phyloP scores from a whole-genome alignment of 2,329 filamentous ascomycete genomes.

The Curvularia sp. region DNA sequence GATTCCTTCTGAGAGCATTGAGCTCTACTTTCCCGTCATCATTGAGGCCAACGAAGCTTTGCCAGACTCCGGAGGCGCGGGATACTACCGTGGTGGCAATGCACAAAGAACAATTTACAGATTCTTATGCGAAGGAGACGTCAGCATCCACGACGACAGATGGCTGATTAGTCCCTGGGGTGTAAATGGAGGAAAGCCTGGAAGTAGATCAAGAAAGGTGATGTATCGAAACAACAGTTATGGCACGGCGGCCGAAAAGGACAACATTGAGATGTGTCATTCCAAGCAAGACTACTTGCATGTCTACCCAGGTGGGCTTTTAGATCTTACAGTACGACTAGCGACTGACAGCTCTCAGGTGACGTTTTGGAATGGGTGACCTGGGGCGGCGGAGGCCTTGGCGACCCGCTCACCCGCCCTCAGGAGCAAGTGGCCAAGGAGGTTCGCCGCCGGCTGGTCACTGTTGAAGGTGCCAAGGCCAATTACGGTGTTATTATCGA shows the following conservation, averaged over 20 bases:
- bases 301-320: slow-evolving; percentile 48
- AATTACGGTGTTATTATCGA: slow-evolving; percentile 58
- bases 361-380: slow-evolving; percentile 60
- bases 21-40: slow-evolving; percentile 57
- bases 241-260: slow-evolving; percentile 41
- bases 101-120: slow-evolving; percentile 58
- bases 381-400: slow-evolving; percentile 59
- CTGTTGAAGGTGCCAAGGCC: slow-evolving; percentile 50
- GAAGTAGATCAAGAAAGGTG: slow-evolving; percentile 53
- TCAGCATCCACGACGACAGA: slow-evolving; percentile 58
- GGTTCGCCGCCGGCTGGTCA: slow-evolving; percentile 56
- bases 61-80: slow-evolving; percentile 57
- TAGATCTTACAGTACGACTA: background rate
- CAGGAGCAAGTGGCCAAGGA: slow-evolving; percentile 55
- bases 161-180: slow-evolving; percentile 61
- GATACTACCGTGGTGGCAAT: slow-evolving; percentile 58
- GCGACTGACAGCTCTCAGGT: slow-evolving; percentile 29
- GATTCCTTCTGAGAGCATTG: slow-evolving; percentile 58
- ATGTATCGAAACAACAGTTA: slow-evolving; percentile 53
- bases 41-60: slow-evolving; percentile 59
- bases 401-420: slow-evolving; percentile 56
- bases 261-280: slow-evolving; percentile 49
- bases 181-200: slow-evolving; percentile 56
- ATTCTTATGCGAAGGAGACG: slow-evolving; percentile 56
- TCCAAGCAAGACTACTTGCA: slow-evolving; percentile 59